Conservation (phyloP, 2,329 filamentous ascomycete genomes). For the Clonostachys rhizophaga region DNA sequence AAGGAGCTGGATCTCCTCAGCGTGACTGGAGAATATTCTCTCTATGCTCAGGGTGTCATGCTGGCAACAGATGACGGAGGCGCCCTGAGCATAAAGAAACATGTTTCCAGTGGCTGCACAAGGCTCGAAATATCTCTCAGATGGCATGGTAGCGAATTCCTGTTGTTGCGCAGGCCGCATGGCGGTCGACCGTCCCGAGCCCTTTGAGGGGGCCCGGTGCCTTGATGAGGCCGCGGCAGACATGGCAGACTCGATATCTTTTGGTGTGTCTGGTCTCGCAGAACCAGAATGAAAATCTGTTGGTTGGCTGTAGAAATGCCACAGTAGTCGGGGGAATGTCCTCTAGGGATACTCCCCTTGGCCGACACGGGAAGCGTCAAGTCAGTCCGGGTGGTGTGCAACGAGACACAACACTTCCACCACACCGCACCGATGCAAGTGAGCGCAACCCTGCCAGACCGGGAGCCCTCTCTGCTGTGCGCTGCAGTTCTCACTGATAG, state of each 20-base stretch:
- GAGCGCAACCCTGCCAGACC: not conserved
- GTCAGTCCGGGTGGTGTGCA: not conserved
- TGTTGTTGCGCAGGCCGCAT: not conserved
- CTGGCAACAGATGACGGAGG: conserved; percentile 78
- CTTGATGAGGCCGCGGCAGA: conserved; percentile 50
- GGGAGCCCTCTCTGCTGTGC: not conserved
- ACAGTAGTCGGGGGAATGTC: not conserved
- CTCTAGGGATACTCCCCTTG: not conserved
- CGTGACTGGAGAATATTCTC: conserved; percentile 77
- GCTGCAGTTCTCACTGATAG: too few relatives aligned
- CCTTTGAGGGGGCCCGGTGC: conserved; percentile 55
- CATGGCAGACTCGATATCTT: conserved; percentile 44
- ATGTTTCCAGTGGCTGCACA: conserved; percentile 88
- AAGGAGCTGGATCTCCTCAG: conserved; percentile 77
- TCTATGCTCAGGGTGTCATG: conserved; percentile 92
- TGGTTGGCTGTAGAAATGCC: not conserved
- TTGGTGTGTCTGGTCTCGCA: not conserved
- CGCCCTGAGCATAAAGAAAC: conserved; percentile 83
- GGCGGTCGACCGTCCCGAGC: conserved; percentile 41
- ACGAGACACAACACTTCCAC: not conserved
- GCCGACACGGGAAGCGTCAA: not conserved
- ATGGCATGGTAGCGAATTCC: conserved; percentile 43
- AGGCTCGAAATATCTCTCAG: conserved; percentile 67
- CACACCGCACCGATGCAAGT: not conserved
- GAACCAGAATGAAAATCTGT: not conserved